A percentile compares a stretch with the other conserved stretches of the same genome.
Evolutionary conservation across 208 protist genomes (phyloP).

Genomic region (Wallacemonas collosoma): DNA sequence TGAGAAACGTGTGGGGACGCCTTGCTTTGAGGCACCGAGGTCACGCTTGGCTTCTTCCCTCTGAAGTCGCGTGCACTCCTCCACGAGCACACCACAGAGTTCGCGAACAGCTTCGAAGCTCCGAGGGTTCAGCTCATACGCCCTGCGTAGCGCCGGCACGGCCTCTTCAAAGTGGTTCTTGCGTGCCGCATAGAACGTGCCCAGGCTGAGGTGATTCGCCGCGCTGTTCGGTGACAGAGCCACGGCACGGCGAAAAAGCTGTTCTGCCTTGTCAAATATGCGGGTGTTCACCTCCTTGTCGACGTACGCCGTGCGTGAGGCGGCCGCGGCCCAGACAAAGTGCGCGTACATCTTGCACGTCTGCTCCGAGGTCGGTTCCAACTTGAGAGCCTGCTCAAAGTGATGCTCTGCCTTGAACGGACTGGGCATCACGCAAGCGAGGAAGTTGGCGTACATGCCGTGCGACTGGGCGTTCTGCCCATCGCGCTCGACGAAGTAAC

Average conservation of each 20-base stretch:
- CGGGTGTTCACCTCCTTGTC: conserved; percentile 36
- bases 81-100: conserved; percentile 47
- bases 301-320: conserved; percentile 33
- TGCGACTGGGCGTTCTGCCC: conserved; percentile 32
- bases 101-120: conserved; percentile 62
- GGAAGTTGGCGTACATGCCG: conserved; percentile 68
- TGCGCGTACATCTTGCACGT: conserved; percentile 52
- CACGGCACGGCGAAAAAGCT: conserved; percentile 49
- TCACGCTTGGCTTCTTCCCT: conserved; percentile 32
- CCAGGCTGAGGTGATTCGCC: conserved; percentile 46
- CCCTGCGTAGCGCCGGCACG: conserved; percentile 52
- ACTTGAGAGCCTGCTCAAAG: conserved; percentile 64
- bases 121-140: conserved; percentile 51
- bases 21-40: conserved; percentile 25
- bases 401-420: conserved; percentile 50
- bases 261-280: conserved; percentile 55
- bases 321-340: conserved; percentile 58
- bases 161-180: conserved; percentile 71
- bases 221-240: conserved; percentile 46
- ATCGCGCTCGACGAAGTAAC: conserved; percentile 45
- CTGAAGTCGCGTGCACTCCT: conserved; percentile 62
- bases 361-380: conserved; percentile 45
- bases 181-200: conserved; percentile 63
- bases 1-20: conserved; percentile 4
- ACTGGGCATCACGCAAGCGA: conserved; percentile 58